phyloP scores from a whole-genome alignment of 2,329 filamentous ascomycete species.

The Aspergillus alliaceus region DNA sequence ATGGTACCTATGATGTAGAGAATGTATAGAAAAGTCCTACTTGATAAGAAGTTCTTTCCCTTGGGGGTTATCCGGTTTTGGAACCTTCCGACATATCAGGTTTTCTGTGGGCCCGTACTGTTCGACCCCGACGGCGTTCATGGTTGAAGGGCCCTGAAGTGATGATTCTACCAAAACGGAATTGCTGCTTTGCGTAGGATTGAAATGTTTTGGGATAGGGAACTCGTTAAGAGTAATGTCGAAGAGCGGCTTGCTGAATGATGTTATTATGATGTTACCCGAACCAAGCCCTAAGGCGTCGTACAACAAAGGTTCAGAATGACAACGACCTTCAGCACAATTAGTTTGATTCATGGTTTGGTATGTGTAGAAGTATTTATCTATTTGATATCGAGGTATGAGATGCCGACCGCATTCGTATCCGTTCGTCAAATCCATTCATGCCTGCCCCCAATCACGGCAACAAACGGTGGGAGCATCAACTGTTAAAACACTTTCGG shows the following conservation, averaged over 20 bases:
- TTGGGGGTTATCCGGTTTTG: not conserved
- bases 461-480: too few relatives aligned
- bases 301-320: not conserved
- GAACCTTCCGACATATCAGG: not conserved
- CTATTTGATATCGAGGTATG: too few relatives aligned
- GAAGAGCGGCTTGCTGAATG: not conserved
- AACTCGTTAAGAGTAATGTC: not conserved
- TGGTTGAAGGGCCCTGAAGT: rapidly evolving
- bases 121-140: not conserved
- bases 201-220: not conserved
- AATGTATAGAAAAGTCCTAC: not conserved
- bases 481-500: too few relatives aligned
- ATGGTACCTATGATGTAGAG: not conserved
- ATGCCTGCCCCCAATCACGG: too few relatives aligned
- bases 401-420: too few relatives aligned
- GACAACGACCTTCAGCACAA: too few relatives aligned
- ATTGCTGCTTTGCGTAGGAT: rapidly evolving
- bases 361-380: too few relatives aligned
- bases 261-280: not conserved
- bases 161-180: not conserved
- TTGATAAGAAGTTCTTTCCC: not conserved
- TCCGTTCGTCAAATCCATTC: too few relatives aligned
- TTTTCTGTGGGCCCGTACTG: not conserved
- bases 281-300: not conserved
- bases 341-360: too few relatives aligned